A percentile compares a stretch with the other conserved stretches of the same genome.
phyloP scores from a whole-genome alignment of 2,329 filamentous ascomycete genomes.

The Fusarium sp. region DNA sequence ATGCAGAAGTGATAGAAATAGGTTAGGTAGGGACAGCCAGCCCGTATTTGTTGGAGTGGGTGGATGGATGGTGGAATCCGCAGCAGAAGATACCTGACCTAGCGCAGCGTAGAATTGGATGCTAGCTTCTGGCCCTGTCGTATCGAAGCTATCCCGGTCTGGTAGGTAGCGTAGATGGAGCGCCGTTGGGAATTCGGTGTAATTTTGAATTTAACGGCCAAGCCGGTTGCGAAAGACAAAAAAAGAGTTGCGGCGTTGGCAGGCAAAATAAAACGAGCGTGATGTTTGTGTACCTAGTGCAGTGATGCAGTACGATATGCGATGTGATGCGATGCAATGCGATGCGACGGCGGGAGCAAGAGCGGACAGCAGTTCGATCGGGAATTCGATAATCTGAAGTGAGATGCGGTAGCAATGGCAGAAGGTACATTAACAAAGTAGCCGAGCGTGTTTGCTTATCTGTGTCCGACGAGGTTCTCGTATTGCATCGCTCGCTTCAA shows the following conservation, averaged over 20 bases:
- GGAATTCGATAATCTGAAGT: slow-evolving; percentile 19
- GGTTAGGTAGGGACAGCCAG: slow-evolving; percentile 5
- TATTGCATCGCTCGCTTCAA: slow-evolving; percentile 3
- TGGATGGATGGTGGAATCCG: slow-evolving; percentile 28
- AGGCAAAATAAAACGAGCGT: not conserved
- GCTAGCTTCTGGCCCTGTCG: slow-evolving; percentile 19
- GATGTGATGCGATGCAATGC: slow-evolving; percentile 14
- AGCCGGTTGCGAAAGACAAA: not conserved
- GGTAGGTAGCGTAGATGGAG: slow-evolving; percentile 23
- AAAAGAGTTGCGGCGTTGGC: not conserved
- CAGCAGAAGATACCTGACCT: slow-evolving; percentile 16
- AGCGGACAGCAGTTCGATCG: slow-evolving; percentile 23
- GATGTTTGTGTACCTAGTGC: not conserved
- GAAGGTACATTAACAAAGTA: slow-evolving; percentile 15
- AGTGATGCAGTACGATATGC: slow-evolving; percentile 2
- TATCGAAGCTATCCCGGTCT: slow-evolving; percentile 20
- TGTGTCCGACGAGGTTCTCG: slow-evolving; percentile 7
- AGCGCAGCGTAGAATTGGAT: slow-evolving; percentile 21
- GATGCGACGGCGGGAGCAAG: slow-evolving; percentile 31
- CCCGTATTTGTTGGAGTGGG: slow-evolving; percentile 13
- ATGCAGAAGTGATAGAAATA: slow-evolving; percentile 18
- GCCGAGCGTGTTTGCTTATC: slow-evolving; percentile 7
- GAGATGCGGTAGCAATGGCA: slow-evolving; percentile 11
- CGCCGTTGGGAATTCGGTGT: slow-evolving; percentile 19
- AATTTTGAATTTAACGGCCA: slow-evolving; percentile 5